A percentile compares a stretch with the other conserved stretches of the same genome.
phyloP scores from a whole-genome alignment of 768 basidiomycete genomes.

The Fomitopsis serialis region DNA sequence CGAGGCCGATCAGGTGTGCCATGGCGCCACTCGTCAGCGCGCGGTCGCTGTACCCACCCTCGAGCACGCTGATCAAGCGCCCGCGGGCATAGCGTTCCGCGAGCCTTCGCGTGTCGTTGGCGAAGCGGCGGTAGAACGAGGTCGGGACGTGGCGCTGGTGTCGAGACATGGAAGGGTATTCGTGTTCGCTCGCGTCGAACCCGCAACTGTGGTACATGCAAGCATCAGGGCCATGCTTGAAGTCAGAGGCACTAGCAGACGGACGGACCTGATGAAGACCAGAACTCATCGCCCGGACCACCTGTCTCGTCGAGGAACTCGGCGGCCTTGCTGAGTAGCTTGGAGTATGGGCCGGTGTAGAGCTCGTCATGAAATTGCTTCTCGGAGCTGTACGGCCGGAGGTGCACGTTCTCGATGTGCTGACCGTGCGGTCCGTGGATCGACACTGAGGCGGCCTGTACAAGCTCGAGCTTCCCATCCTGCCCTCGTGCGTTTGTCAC shows the following conservation, averaged over 20 bases:
- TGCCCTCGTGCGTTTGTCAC: conserved; percentile 24
- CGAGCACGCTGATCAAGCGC: conserved; percentile 80
- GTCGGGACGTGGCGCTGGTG: conserved; percentile 87
- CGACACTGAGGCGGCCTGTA: conserved; percentile 84
- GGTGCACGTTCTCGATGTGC: conserved; percentile 81
- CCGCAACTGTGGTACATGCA: conserved; percentile 65
- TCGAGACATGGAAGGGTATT: conserved; percentile 85
- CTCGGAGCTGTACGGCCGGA: conserved; percentile 66
- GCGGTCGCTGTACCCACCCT: conserved; percentile 92
- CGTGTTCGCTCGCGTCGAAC: conserved; percentile 93
- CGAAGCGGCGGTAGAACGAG: conserved; percentile 81
- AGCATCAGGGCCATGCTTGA: background rate
- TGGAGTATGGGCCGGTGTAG: conserved; percentile 60
- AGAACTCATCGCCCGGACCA: conserved; percentile 64
- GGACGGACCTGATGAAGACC: conserved; percentile 78
- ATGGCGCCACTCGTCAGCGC: conserved; percentile 80
- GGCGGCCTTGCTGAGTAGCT: conserved; percentile 59
- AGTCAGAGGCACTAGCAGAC: background rate
- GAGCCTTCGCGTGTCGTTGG: conserved; percentile 61
- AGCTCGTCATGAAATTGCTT: conserved; percentile 71
- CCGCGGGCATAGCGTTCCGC: conserved; percentile 63
- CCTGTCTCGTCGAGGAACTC: conserved; percentile 68
- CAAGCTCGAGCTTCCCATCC: conserved; percentile 74
- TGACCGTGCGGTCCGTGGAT: conserved; percentile 82
- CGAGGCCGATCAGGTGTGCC: conserved; percentile 75